Evolutionary conservation across 495 filamentous ascomycete species (phyloP), one percentile per base, ranked within the genome.

Genomic region (Daldinia caldariorum): DNA sequence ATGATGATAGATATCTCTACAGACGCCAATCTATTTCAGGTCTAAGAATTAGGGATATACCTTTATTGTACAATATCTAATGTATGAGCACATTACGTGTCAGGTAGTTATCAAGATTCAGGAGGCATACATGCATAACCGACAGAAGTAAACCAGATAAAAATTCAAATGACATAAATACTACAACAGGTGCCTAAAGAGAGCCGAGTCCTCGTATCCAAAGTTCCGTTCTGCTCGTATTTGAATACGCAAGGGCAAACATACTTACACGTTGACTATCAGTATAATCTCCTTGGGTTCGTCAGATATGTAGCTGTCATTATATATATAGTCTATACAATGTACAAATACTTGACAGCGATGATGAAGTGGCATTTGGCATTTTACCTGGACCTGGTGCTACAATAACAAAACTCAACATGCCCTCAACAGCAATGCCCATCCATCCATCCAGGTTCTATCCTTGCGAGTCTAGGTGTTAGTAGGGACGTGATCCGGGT

Each of bases 401-500:
- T 22, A 4, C 1, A 47, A 20, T 22, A 47, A 47, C 43, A 22
- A 7, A 10, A 38, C 22, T 8, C 18, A 29, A 39, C 13, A 57
- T 45, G 5, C 34, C 26, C 26, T 26, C 3, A 26, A 26, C 34
- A 53, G 10, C 63, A 14, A 53, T n/a, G n/a, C n/a, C 26, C 26
- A 26, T n/a, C 26, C 26, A n/a, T n/a, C 31, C 26, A 56, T 20
- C 59, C 20, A 57, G 1, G 16, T n/a, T 13, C 29, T 9, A 35
- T 47, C 54, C 34, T 22, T 6, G 47, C 18, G 20, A 34, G 7
- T 39, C 49, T 77, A 83, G 0, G 80, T 82, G 31, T 82, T 67
- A 0, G 73, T 70, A 9, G 79, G 70, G 8, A 76, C 18, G 31
- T 12, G 7, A 3, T 63, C 71, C 6, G 78, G 74, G 63, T 87